These are phyloP conservation scores for Ustilago shanxiensis DNA, from an alignment of 1,284 basidiomycete species.

Conservation along the genomic window DNA sequence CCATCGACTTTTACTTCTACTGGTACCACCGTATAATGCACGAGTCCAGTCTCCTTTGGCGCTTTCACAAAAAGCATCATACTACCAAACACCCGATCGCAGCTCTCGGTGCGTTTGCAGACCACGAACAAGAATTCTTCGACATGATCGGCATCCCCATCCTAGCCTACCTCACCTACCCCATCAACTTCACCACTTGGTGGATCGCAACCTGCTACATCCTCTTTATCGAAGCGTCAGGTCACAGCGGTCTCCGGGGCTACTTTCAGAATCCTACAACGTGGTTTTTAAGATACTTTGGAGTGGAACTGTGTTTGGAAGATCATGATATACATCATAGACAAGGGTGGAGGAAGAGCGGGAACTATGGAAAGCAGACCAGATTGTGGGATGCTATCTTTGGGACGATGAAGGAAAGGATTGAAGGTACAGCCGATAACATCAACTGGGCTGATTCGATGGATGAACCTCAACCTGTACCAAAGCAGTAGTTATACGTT, in stretches of 20 bases:
- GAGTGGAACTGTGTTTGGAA: slow-evolving; percentile 60
- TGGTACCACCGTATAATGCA: slow-evolving; percentile 64
- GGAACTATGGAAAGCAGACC: slow-evolving; percentile 68
- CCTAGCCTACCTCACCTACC: slow-evolving; percentile 50
- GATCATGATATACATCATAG: slow-evolving; percentile 70
- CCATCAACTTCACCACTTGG: slow-evolving; percentile 54
- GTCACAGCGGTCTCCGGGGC: slow-evolving; percentile 61
- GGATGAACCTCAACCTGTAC: slow-evolving; percentile 15
- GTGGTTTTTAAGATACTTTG: slow-evolving; percentile 47
- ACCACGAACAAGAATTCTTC: slow-evolving; percentile 59
- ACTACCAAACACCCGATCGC: slow-evolving; percentile 63
- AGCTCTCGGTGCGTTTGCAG: slow-evolving; percentile 56
- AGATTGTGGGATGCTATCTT: slow-evolving; percentile 66
- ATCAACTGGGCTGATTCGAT: slow-evolving; percentile 48
- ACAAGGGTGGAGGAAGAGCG: slow-evolving; percentile 58
- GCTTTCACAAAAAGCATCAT: slow-evolving; percentile 56
- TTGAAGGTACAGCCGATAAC: slow-evolving; percentile 46
- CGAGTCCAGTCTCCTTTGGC: slow-evolving; percentile 52
- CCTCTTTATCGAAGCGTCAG: slow-evolving; percentile 40
- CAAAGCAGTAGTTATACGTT: neutral
- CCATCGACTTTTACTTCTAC: slow-evolving; percentile 65
- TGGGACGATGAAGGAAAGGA: slow-evolving; percentile 58
- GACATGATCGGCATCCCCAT: slow-evolving; percentile 61
- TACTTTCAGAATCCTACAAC: slow-evolving; percentile 60
- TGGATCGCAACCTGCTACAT: slow-evolving; percentile 37